Conservation (phyloP, 441 rosid genomes). For the Flueggea neowawraea region DNA sequence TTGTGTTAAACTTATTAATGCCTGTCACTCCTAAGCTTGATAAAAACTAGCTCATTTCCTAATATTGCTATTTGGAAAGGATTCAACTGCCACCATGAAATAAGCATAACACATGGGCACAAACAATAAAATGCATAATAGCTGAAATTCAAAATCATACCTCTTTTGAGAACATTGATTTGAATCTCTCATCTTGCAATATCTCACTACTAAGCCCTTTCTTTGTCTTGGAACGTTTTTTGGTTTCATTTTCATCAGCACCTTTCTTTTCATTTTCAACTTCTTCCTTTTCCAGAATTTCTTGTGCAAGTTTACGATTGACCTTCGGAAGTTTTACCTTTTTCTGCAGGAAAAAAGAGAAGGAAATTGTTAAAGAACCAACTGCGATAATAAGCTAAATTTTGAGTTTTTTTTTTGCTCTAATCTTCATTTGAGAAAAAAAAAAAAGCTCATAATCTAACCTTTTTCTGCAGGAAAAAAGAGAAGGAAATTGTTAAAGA, state of each 20-base stretch:
- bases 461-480: conserved; percentile 43
- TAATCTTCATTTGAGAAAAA: too few species aligned
- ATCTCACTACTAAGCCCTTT: conserved; percentile 47
- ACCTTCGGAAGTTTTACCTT: conserved; percentile 68
- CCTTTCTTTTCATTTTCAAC: conserved; percentile 45
- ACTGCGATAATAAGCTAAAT: not conserved
- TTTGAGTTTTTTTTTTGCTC: not conserved
- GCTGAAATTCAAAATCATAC: conserved; percentile 26
- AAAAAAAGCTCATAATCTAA: too few species aligned
- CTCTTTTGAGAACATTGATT: conserved; percentile 47
- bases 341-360: conserved; percentile 37
- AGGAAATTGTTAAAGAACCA: not conserved
- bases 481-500: conserved; percentile 7
- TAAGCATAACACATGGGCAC: too few species aligned
- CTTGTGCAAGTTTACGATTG: conserved; percentile 57
- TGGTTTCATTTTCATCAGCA: conserved; percentile 42
- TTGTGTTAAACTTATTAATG: too few species aligned
- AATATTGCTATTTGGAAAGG: too few species aligned
- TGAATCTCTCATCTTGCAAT: conserved; percentile 63
- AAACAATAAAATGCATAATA: not conserved
- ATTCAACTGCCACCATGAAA: too few species aligned
- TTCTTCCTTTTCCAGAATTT: conserved; percentile 43
- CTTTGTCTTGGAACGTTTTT: conserved; percentile 72
- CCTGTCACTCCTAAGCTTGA: too few species aligned
- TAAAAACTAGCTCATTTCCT: too few species aligned